Evolutionary conservation across 805 yeast species (phyloP).

Genomic region (Lachancea thermotolerans): DNA sequence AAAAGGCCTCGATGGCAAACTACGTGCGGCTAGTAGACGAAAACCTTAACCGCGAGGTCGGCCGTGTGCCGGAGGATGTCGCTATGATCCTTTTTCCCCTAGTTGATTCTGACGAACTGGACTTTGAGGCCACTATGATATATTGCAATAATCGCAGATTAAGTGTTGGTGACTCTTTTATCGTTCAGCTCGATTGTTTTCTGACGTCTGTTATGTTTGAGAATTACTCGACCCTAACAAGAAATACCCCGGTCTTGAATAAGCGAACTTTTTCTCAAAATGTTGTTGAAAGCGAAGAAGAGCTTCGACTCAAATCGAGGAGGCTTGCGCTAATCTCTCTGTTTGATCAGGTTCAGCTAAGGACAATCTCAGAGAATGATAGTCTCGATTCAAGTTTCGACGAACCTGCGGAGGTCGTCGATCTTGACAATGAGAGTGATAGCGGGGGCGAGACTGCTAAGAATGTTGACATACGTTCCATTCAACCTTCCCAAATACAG

Average conservation of each 20-base stretch:
- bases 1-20: slow-evolving; percentile 25
- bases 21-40: slow-evolving; percentile 30
- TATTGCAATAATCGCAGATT: slow-evolving; percentile 48
- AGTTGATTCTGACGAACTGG: slow-evolving; percentile 48
- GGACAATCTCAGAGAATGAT: slow-evolving; percentile 12
- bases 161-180: slow-evolving; percentile 70
- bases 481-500: slow-evolving; percentile 18
- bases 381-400: slow-evolving; percentile 2
- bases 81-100: slow-evolving; percentile 58
- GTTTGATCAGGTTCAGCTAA: slow-evolving; percentile 43
- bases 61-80: slow-evolving; percentile 63
- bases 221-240: slow-evolving; percentile 5
- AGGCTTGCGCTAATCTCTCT: slow-evolving; percentile 50
- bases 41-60: slow-evolving; percentile 50
- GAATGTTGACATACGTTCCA: slow-evolving; percentile 6
- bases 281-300: slow-evolving; percentile 46
- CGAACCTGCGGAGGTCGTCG: slow-evolving; percentile 21
- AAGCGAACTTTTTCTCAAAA: slow-evolving; percentile 10
- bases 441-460: slow-evolving; percentile 12
- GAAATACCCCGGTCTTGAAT: not conserved
- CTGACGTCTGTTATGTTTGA: slow-evolving; percentile 36
- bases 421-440: slow-evolving; percentile 33
- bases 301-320: slow-evolving; percentile 43
- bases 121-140: slow-evolving; percentile 51
- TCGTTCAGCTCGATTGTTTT: slow-evolving; percentile 62